Conservation (phyloP, 352 stramenopile species). For the Pythium pyrilobum region DNA sequence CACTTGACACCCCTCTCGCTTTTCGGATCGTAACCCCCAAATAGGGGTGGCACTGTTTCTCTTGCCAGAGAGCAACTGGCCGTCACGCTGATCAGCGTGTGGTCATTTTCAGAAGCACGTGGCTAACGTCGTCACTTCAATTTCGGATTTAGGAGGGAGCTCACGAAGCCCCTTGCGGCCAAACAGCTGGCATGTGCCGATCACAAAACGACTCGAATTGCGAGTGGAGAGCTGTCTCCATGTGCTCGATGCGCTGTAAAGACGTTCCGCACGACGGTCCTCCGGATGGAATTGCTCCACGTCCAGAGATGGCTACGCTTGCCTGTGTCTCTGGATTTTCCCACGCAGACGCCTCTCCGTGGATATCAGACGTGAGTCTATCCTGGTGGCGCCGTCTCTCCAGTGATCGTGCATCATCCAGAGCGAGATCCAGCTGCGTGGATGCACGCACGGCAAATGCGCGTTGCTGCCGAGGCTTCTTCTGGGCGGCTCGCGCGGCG, state of each 20-base stretch:
- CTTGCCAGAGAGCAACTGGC: not conserved
- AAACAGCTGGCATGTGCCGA: constrained; percentile 45
- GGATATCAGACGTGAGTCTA: not conserved
- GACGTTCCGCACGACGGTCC: not conserved
- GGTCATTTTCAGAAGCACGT: not conserved
- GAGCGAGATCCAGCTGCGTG: constrained; percentile 29
- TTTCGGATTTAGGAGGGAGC: constrained; percentile 9
- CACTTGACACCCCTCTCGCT: constrained; percentile 4
- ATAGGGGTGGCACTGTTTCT: not conserved
- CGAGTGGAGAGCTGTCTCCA: constrained; percentile 50
- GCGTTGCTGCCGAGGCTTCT: not conserved
- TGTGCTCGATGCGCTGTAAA: constrained; percentile 11
- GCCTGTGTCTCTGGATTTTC: not conserved
- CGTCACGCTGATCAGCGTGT: not conserved
- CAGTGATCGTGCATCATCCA: constrained; percentile 31
- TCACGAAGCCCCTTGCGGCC: constrained; percentile 31
- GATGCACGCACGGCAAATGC: not conserved
- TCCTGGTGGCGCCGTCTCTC: constrained; percentile 26
- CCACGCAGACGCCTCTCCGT: not conserved
- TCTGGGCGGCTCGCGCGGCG: no score
- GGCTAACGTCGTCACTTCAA: constrained; percentile 6
- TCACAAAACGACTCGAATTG: constrained; percentile 69
- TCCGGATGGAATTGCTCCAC: not conserved
- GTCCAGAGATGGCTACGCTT: not conserved
- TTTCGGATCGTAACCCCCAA: not conserved